Evolutionary conservation across 352 stramenopile genomes (phyloP), one percentile per base, ranked within the genome.

Genomic region (Poterioochromonas sp.): DNA sequence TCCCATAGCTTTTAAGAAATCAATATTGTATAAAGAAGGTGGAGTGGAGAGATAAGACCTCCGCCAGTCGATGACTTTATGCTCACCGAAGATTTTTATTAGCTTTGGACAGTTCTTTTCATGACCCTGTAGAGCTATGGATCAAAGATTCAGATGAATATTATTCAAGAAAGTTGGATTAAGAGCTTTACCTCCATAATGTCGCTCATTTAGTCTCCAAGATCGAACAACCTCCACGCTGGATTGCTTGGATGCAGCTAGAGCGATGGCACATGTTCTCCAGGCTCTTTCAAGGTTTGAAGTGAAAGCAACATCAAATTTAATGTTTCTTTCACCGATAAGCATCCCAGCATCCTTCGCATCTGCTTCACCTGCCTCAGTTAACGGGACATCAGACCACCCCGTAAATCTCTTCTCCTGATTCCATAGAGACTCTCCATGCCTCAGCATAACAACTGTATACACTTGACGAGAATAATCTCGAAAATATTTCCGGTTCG

Each of bases 271-370:
- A 51, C 89, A 85, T 39, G 90, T 96, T 63, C 90, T 90, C 83
- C 97, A 97, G 0, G 92, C 91, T 76, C 94, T 88, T 87, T 96
- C 96, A 0, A 98, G 82, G 80, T 93, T 88, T 80, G 91, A 97
- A 65, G 93, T 97, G 85, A 96, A 98, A 47, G 93, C 91, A 0
- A 97, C 83, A 83, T 98, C 92, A 79, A 97, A 94, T 43, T 90
- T 90, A 83, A 96, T 96, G 74, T 91, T 92, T 62, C 93, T 88
- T 82, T 95, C 88, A 79, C 88, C 79, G 0, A 92, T 71, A 0
- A 88, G 76, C 49, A 78, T 51, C 2, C 68, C 77, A 58, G 77
- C 64, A 64, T 62, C 47, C 20, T 40, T 62, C 34, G 64, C 71
- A 44, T 80, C 65, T 62, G 26, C 37, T 29, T 68, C 35, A 64